Base-by-base conservation (phyloP, 306 rosid genomes). In the Glycine tomentella region DNA sequence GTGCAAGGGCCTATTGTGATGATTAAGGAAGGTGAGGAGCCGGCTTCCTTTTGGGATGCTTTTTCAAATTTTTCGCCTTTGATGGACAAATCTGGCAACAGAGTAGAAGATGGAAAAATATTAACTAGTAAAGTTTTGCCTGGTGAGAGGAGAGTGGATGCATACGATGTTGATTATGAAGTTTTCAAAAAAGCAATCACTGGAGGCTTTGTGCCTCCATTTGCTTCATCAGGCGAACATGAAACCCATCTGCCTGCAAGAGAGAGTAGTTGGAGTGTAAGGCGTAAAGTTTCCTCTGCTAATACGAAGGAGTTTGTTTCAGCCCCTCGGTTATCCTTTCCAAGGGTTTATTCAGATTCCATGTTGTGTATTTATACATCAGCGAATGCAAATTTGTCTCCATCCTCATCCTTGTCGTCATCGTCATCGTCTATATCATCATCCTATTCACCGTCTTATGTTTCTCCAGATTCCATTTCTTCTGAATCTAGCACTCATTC, bases 121-220 rank as follows among this genome's bases (percentile, higher is more conserved):
- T 81, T 87, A 52, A 62, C 61, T 69, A 67, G 25, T 76, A 87
- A 80, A 82, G 67, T 71, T 77, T 56, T 17, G 40, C 82, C 89
- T 3, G 98, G 94, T 73, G 94, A 84, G 78, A 89, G 93, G 87
- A 95, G 81, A 84, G 88, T 91, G 67, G 90, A 87, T 42, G 80
- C 85, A 6, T 95, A 90, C 71, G 49, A 90, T 86, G 88, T 95
- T 76, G 99, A 95, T 84, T 95, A 83, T 80, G 99, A 93, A 83
- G 91, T 95, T 85, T 95, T 95, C 83, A 87, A 84, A 56, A 93
- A 88, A 86, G 99, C 98, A 42, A 93, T 88, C 63, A 80, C 63
- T 42, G 99, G 99, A 36, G 98, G 99, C 84, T 88, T 95, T 86
- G 98, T 93, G 76, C 99, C 99, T 75, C 98, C 99, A 52, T 88